A percentile compares a stretch with the other conserved stretches of the same genome.
phyloP scores from a whole-genome alignment of 2,329 filamentous ascomycete species.

The Colletotrichum sp. region DNA sequence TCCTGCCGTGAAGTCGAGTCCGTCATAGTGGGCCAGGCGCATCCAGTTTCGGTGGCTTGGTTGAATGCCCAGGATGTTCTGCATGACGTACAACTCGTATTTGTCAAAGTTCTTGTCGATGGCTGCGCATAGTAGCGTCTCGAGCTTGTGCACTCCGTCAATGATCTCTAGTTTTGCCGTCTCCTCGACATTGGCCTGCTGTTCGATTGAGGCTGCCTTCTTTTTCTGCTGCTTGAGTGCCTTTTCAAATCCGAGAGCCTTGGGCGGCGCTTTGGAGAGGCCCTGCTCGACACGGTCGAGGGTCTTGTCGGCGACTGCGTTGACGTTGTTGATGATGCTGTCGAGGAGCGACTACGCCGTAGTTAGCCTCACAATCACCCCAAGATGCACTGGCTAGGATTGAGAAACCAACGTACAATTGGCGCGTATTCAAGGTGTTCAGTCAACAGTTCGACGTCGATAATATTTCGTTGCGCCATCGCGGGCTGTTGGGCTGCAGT shows the following conservation, averaged over 20 bases:
- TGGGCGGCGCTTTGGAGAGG: slow-evolving; percentile 74
- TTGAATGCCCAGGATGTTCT: slow-evolving; percentile 77
- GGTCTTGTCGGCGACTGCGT: slow-evolving; percentile 89
- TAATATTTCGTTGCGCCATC: slow-evolving; percentile 34
- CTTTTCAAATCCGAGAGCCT: slow-evolving; percentile 76
- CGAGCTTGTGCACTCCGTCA: slow-evolving; percentile 83
- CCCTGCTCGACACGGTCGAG: slow-evolving; percentile 87
- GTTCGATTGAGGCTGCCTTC: slow-evolving; percentile 36
- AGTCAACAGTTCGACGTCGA: slow-evolving; percentile 76
- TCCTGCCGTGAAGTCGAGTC: slow-evolving; percentile 49
- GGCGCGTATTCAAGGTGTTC: slow-evolving; percentile 97
- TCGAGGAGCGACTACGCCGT: slow-evolving; percentile 80
- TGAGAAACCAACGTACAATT: slow-evolving; percentile 65
- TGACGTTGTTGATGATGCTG: slow-evolving; percentile 97
- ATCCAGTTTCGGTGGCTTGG: slow-evolving; percentile 80
- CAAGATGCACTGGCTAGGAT: not conserved
- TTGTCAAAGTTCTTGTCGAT: slow-evolving; percentile 88
- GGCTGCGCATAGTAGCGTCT: slow-evolving; percentile 79
- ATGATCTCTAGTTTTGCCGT: slow-evolving; percentile 74
- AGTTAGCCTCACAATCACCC: slow-evolving; percentile 11
- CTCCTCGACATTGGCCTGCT: slow-evolving; percentile 39
- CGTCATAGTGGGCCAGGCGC: slow-evolving; percentile 84
- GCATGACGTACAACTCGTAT: slow-evolving; percentile 87
- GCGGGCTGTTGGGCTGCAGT: not conserved
- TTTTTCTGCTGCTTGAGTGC: slow-evolving; percentile 29